Percentiles rank a stretch among this genome's conserved stretches.
phyloP scores from a whole-genome alignment of 2,329 filamentous ascomycete genomes.

The Eutypa lata region DNA sequence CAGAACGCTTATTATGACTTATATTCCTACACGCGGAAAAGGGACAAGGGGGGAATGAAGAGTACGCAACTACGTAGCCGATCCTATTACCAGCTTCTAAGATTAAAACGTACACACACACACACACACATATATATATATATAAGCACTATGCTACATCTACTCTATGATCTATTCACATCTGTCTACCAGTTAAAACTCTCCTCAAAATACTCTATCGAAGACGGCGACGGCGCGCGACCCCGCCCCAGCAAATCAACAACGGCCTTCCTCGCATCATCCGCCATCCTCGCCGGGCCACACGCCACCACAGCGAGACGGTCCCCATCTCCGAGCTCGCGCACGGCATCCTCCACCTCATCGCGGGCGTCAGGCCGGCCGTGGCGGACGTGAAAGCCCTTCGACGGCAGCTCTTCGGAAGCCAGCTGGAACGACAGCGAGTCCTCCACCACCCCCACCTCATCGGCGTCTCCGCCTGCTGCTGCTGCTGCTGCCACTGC shows the following conservation, averaged over 20 bases:
- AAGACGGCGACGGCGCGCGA: conserved; percentile 14
- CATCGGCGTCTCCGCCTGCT: too few species aligned
- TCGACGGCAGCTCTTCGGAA: conserved; percentile 1
- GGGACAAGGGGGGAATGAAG: too few species aligned
- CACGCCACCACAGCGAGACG: conserved; percentile 41
- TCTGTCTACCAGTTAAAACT: conserved; percentile 44
- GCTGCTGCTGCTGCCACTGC: too few species aligned
- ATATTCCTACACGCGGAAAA: too few species aligned
- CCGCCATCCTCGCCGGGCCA: conserved; percentile 42
- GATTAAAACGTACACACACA: too few species aligned
- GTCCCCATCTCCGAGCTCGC: conserved; percentile 12
- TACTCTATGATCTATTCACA: too few species aligned
- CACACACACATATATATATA: too few species aligned
- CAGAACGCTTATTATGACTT: too few species aligned
- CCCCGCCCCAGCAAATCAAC: conserved; percentile 25
- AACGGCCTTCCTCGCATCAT: conserved; percentile 37
- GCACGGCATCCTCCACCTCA: conserved; percentile 28
- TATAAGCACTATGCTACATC: too few species aligned
- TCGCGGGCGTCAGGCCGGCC: conserved; percentile 31
- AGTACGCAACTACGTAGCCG: too few species aligned
- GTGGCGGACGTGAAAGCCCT: conserved; percentile 15
- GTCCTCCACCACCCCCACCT: too few species aligned
- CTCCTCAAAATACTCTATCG: conserved; percentile 42
- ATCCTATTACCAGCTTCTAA: too few species aligned
- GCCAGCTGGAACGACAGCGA: not conserved